phyloP scores from a whole-genome alignment of 306 rosid species.

The Astragalus glycyphyllos region DNA sequence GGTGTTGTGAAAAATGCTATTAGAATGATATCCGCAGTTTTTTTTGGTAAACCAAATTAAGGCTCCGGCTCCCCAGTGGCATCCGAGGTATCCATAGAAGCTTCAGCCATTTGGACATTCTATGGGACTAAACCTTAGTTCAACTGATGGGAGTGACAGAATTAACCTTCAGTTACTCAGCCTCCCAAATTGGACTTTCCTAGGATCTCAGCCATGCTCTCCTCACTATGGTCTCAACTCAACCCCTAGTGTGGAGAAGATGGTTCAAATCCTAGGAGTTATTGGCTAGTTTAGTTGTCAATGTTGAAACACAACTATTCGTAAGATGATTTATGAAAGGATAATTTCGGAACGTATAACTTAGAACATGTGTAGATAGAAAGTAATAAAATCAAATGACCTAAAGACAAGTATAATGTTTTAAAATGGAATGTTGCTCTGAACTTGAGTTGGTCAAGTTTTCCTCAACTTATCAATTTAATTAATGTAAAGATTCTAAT shows the following conservation, averaged over 20 bases:
- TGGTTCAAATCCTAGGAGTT: neutral
- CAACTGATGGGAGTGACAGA: no score
- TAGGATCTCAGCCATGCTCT: no score
- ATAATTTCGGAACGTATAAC: neutral
- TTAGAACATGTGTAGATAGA: conserved; percentile 15
- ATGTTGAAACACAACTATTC: neutral
- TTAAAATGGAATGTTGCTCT: conserved; percentile 1
- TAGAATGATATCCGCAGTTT: neutral
- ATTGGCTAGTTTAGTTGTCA: conserved; percentile 26
- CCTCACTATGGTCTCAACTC: no score
- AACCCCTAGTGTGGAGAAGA: no score
- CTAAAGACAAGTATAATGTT: neutral
- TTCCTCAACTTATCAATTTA: conserved; percentile 4
- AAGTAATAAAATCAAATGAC: conserved; percentile 22
- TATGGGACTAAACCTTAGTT: no score
- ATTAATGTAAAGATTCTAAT: neutral
- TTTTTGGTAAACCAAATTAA: neutral
- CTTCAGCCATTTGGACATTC: no score
- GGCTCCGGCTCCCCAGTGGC: no score
- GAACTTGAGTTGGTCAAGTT: conserved; percentile 5
- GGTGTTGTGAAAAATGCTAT: neutral
- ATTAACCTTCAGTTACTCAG: no score
- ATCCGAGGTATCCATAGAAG: no score
- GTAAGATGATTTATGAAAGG: no score
- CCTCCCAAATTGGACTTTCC: no score